These are phyloP conservation scores for Cyberlindnera veronae DNA, from an alignment of 805 yeast species.

Conservation along the genomic window DNA sequence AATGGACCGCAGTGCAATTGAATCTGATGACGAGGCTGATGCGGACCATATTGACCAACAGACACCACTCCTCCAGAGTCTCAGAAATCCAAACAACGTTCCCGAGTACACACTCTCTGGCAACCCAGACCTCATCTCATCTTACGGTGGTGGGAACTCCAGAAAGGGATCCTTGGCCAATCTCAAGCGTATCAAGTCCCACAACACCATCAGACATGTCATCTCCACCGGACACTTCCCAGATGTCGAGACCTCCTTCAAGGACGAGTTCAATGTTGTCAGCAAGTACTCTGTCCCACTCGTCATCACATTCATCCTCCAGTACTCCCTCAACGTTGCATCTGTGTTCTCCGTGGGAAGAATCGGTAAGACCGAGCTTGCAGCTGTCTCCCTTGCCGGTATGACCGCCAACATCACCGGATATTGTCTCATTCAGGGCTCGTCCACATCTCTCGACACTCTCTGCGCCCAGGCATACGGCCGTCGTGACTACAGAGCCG, in stretches of 20 bases:
- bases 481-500: slow-evolving; percentile 56
- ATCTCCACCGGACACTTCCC: slow-evolving; percentile 25
- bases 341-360: slow-evolving; percentile 76
- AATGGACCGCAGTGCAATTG: slow-evolving; percentile 8
- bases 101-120: slow-evolving; percentile 4
- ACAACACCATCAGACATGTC: slow-evolving; percentile 25
- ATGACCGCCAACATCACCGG: slow-evolving; percentile 80
- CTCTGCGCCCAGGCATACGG: slow-evolving; percentile 79
- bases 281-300: slow-evolving; percentile 54
- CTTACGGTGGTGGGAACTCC: slow-evolving; percentile 15
- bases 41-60: slow-evolving; percentile 16
- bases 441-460: slow-evolving; percentile 76
- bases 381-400: slow-evolving; percentile 70
- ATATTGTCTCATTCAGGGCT: slow-evolving; percentile 70
- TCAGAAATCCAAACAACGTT: slow-evolving; percentile 20
- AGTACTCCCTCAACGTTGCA: slow-evolving; percentile 71
- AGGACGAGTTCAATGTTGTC: slow-evolving; percentile 42
- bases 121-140: slow-evolving; percentile 18
- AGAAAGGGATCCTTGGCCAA: slow-evolving; percentile 25
- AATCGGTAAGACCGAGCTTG: slow-evolving; percentile 65
- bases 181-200: slow-evolving; percentile 26
- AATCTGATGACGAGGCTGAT: slow-evolving; percentile 10
- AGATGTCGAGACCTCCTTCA: slow-evolving; percentile 24
- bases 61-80: slow-evolving; percentile 22
- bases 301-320: slow-evolving; percentile 62